Evolutionary conservation across 2,329 filamentous ascomycete genomes (phyloP), one percentile per base, ranked within the genome.

Genomic region (Aquanectria penicillioides): DNA sequence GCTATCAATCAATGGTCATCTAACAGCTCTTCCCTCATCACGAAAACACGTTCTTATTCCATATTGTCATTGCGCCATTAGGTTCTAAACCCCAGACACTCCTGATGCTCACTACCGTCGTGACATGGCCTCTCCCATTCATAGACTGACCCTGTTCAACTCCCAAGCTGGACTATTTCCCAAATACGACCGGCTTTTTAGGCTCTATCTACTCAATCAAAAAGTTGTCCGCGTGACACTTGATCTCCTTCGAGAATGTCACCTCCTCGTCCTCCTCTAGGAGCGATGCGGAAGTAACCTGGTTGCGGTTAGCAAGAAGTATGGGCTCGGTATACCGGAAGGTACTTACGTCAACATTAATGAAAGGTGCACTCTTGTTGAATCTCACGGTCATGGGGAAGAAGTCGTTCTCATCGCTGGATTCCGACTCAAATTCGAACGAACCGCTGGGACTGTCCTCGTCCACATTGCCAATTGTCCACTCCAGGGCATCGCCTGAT

Each of bases 311-410:
- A 64, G 52, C 10, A 59, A 17, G 6, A 13, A 8, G 17, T 7
- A 28, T 18, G 17, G 20, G 15, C 7, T 11, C 11, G 13, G 7
- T 13, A 6, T 4, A 4, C 13, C 12, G 17, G 22, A 6, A 18
- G 20, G 7, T 62, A 86, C 90, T 89, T 83, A 98, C 94, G 80
- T 97, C 93, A 64, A 99, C 92, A 70, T 97, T 93, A 47, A 98
- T 86, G 75, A 92, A 97, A 23, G 95, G 94, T 57, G 85, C 87
- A 36, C 87, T 85, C 84, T 97, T 97, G 63, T 87, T 89, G 78
- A 99, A 99, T 52, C 89, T 86, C 60, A 98, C 89, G 51, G 86
- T 90, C 94, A 99, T 98, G 1, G 95, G 95, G 88, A 99, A 99
- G 81, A 98, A 98, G 69, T 97, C 94, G 55, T 92, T 89, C 74